phyloP scores from a whole-genome alignment of 2,329 filamentous ascomycete species.

The Periglandula ipomoeae region DNA sequence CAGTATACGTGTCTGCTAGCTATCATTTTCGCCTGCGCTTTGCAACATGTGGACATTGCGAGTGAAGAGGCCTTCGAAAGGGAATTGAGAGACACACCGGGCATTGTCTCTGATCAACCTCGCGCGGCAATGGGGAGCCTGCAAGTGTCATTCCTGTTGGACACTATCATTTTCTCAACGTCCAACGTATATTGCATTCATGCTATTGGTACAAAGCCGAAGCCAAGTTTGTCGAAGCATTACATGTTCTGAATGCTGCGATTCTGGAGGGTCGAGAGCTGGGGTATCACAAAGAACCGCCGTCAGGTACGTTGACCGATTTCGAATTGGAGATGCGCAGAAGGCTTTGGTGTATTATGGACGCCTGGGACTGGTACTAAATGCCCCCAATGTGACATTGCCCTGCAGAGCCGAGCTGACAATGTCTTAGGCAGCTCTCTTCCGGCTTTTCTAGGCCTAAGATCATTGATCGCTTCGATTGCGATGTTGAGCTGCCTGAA shows the following conservation, averaged over 20 bases:
- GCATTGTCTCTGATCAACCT: constrained; percentile 16
- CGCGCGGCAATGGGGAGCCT: constrained; percentile 18
- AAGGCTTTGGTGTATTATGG: constrained; percentile 22
- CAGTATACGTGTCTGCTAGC: constrained; percentile 21
- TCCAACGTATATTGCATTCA: constrained; percentile 21
- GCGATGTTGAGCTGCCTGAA: constrained; percentile 16
- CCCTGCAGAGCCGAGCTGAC: not conserved
- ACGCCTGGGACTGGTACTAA: constrained; percentile 25
- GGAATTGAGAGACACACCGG: constrained; percentile 12
- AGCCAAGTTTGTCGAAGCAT: constrained; percentile 21
- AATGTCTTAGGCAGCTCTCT: constrained; percentile 21
- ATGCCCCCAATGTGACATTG: not conserved
- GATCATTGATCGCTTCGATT: constrained; percentile 20
- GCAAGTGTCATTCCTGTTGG: constrained; percentile 18
- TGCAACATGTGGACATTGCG: constrained; percentile 18
- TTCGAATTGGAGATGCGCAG: constrained; percentile 24
- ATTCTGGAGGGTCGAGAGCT: constrained; percentile 22
- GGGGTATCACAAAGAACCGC: constrained; percentile 16
- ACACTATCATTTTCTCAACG: constrained; percentile 18
- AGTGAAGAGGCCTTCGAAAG: constrained; percentile 13
- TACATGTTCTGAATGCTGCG: constrained; percentile 22
- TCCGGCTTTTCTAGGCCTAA: constrained; percentile 22
- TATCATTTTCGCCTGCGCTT: constrained; percentile 19
- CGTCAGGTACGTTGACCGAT: constrained; percentile 12
- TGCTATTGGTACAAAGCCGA: constrained; percentile 26